These are phyloP conservation scores for Polygonum aviculare DNA, from an alignment of 148 eudicot species.

Conservation along the genomic window DNA sequence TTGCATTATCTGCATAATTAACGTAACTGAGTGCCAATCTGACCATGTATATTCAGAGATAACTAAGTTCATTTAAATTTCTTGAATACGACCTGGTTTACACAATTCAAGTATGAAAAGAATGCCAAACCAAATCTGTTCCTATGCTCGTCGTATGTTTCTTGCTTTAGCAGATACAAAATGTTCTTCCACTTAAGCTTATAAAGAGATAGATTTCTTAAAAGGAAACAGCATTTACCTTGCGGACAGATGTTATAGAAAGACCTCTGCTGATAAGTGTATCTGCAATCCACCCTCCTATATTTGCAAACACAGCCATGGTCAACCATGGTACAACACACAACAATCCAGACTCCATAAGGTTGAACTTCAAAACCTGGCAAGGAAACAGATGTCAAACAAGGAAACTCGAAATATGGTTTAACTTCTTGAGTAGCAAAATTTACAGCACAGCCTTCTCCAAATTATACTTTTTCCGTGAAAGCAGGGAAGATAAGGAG, in stretches of 20 bases:
- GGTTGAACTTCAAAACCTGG: conserved; percentile 93
- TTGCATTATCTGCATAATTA: conserved; percentile 79
- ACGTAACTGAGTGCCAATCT: background rate
- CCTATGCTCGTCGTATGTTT: background rate
- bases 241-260: conserved; percentile 85
- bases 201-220: background rate
- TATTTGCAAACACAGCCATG: conserved; percentile 90
- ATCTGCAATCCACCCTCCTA: conserved; percentile 99
- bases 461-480: background rate
- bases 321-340: conserved; percentile 98
- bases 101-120: background rate
- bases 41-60: background rate
- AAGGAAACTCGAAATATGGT: conserved; percentile 10
- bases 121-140: background rate
- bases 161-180: background rate
- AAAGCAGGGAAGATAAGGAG: background rate
- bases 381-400: conserved; percentile 17
- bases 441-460: background rate
- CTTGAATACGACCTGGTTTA: background rate
- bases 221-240: conserved; percentile 35
- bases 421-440: background rate
- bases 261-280: conserved; percentile 77
- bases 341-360: conserved; percentile 82
- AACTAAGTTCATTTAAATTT: background rate
- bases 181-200: background rate